Evolutionary conservation across 352 stramenopile genomes (phyloP), one percentile per base, ranked within the genome.

Genomic region (Phytopythium aichiense): DNA sequence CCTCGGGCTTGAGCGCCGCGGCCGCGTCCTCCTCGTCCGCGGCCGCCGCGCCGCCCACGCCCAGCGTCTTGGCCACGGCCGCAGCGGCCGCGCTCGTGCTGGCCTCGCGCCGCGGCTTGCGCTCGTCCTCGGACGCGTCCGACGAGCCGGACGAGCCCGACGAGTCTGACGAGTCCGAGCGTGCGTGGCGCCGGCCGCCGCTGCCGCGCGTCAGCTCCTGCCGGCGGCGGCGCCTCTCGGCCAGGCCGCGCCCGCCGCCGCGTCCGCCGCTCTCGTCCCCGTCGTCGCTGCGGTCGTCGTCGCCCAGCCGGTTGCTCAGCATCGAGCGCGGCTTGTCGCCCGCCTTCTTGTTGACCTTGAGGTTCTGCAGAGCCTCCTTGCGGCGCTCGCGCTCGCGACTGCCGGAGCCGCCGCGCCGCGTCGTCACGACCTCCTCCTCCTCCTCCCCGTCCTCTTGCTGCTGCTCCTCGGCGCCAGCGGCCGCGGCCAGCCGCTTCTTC

Each of bases 331-430:
- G 72, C 58, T 90, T 88, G 58, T 91, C 74, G 37, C 71, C 88
- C 1, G 84, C 84, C 64, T 94, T 94, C 64, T 94, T 94, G 59
- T 86, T 92, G 35, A 68, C 79, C 58, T 89, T 89, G 25, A 94
- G 65, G 48, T 87, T 91, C 61, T 88, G 81, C 40, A 94, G 72
- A 42, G 85, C 85, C 30, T 92, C 80, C 60, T 94, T 94, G 28
- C 85, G 85, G 25, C 84, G 76, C 56, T 94, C 82, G 22, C 74
- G 88, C 51, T 92, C 85, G 40, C 69, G 66, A 31, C 63, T 87
- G 53, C 81, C 81, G 33, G 55, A 15, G 25, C 82, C 78, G 20
- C 78, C 78, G 46, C 85, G 77, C 35, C 82, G 69, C 15, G 72
- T 83, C n/a, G 71, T 53, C 8, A 84, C 60, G 2, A 74, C 50